Evolutionary conservation across 140 eudicot species (phyloP).

Genomic region (Oenanthe javanica): DNA sequence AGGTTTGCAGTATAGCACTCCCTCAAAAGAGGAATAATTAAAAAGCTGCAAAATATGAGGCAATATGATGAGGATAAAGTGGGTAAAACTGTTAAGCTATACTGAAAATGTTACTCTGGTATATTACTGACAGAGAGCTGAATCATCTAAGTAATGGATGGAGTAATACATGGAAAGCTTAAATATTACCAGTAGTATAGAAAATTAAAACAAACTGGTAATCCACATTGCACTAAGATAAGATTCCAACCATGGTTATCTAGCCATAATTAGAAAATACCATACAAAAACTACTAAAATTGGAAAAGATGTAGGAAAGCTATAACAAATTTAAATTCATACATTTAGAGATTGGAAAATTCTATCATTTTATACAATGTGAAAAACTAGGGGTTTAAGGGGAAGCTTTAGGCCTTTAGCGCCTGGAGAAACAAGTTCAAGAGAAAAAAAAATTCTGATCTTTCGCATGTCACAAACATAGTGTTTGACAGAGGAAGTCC

Average conservation of each 20-base stretch:
- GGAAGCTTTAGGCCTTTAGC: not conserved
- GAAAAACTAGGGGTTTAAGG: not conserved
- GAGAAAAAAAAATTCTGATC: not conserved
- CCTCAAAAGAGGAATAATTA: constrained; percentile 79
- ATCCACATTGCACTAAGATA: not conserved
- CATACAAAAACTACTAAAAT: not conserved
- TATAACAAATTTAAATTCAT: not conserved
- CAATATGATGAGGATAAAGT: not conserved
- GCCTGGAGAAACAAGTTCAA: not conserved
- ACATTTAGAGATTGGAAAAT: not conserved
- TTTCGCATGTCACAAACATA: not conserved
- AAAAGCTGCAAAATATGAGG: constrained; percentile 56
- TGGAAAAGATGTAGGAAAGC: not conserved
- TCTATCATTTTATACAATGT: not conserved
- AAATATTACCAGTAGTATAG: not conserved
- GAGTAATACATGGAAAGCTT: not conserved
- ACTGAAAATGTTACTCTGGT: not conserved
- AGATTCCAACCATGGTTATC: not conserved
- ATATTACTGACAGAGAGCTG: not conserved
- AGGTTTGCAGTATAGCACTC: constrained; percentile 80
- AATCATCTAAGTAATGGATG: not conserved
- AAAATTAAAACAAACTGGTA: not conserved
- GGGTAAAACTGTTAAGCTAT: not conserved
- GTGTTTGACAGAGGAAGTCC: not conserved
- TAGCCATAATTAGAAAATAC: not conserved